Evolutionary conservation across 352 stramenopile species (phyloP).

Genomic region (Phytophthora citricola): DNA sequence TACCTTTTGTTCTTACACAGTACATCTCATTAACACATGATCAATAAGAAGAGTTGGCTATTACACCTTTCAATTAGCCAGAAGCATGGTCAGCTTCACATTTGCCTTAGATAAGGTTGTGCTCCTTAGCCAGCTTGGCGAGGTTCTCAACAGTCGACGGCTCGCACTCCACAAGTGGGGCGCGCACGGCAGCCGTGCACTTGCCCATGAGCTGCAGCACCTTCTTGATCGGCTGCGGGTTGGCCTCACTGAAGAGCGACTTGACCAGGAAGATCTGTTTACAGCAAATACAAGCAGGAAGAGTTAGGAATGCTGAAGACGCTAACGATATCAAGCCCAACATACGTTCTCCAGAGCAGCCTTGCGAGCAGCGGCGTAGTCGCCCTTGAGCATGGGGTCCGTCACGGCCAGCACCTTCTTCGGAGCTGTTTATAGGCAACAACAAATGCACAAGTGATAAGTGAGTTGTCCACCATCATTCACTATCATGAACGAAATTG

Average conservation of each 20-base stretch:
- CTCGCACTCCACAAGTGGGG: conserved; percentile 79
- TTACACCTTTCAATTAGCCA: conserved; percentile 16
- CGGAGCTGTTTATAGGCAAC: conserved; percentile 52
- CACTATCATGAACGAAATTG: background rate
- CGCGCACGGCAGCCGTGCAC: conserved; percentile 75
- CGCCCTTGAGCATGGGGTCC: conserved; percentile 74
- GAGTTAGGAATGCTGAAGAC: conserved; percentile 7
- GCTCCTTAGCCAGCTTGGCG: conserved; percentile 66
- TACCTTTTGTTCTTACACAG: background rate
- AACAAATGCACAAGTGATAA: background rate
- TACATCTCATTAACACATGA: conserved; percentile 12
- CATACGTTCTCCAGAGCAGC: conserved; percentile 87
- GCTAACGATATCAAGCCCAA: conserved; percentile 8
- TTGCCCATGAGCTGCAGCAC: conserved; percentile 89
- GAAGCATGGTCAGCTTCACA: conserved; percentile 13
- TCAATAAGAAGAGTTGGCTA: conserved; percentile 23
- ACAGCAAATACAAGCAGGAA: conserved; percentile 2
- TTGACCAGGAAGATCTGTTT: conserved; percentile 90
- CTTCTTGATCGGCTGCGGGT: conserved; percentile 93
- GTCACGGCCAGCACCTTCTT: conserved; percentile 89
- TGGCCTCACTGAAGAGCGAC: conserved; percentile 91
- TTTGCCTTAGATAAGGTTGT: conserved; percentile 73
- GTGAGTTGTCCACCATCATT: conserved; percentile 4
- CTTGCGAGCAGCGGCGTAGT: conserved; percentile 82
- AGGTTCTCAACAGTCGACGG: conserved; percentile 72